phyloP scores from a whole-genome alignment of 768 basidiomycete species.

The Suillus occidentalis region DNA sequence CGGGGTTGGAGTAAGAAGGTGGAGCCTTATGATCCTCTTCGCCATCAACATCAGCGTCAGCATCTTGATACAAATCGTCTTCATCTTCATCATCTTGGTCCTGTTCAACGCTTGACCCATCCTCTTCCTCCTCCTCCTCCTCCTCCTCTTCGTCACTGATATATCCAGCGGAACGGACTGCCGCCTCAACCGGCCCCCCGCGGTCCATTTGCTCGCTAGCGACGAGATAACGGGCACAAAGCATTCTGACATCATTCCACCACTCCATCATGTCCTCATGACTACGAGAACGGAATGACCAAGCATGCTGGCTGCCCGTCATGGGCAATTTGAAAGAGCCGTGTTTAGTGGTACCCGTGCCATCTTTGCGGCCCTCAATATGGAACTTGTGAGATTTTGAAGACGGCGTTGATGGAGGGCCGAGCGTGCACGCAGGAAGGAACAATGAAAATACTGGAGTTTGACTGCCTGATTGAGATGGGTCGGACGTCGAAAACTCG shows the following conservation, averaged over 20 bases:
- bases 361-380: slow-evolving; percentile 89
- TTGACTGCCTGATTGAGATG: slow-evolving; percentile 46
- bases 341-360: slow-evolving; percentile 61
- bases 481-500: slow-evolving; percentile 82
- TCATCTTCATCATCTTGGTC: slow-evolving; percentile 50
- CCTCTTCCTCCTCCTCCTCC: slow-evolving; percentile 66
- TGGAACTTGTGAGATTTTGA: slow-evolving; percentile 92
- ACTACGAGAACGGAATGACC: slow-evolving; percentile 86
- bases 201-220: slow-evolving; percentile 93
- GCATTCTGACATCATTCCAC: slow-evolving; percentile 98
- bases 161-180: slow-evolving; percentile 88
- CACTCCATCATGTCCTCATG: slow-evolving; percentile 99
- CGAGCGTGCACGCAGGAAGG: slow-evolving; percentile 93
- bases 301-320: slow-evolving; percentile 57
- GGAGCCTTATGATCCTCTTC: slow-evolving; percentile 49
- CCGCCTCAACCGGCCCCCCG: slow-evolving; percentile 88
- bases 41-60: slow-evolving; percentile 33
- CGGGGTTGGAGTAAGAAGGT: slow-evolving; percentile 60
- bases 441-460: slow-evolving; percentile 83
- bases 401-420: slow-evolving; percentile 74
- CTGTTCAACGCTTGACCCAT: slow-evolving; percentile 51
- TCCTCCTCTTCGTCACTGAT: slow-evolving; percentile 71
- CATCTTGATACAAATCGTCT: slow-evolving; percentile 44
- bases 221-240: slow-evolving; percentile 91
- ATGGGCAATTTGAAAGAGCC: slow-evolving; percentile 50